These are phyloP conservation scores for Trichoderma endophyticum DNA, from an alignment of 2,329 filamentous ascomycete species.

Conservation along the genomic window DNA sequence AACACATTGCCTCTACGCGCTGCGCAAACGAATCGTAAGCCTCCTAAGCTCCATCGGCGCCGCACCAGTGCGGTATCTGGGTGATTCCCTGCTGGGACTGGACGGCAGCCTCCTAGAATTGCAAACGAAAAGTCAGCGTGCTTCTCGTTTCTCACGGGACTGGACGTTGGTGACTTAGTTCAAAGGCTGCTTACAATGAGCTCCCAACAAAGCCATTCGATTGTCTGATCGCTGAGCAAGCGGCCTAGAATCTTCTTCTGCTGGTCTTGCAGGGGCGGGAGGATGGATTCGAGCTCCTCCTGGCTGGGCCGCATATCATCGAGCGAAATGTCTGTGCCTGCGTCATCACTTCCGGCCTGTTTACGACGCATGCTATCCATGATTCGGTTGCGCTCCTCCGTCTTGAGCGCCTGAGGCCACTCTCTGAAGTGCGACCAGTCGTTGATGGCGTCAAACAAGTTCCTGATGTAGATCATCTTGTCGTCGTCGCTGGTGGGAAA, in stretches of 20 bases:
- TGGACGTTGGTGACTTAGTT: no score
- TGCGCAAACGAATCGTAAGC: slow-evolving; percentile 26
- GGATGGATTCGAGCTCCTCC: slow-evolving; percentile 11
- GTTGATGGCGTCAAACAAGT: slow-evolving; percentile 26
- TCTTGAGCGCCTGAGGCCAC: slow-evolving; percentile 23
- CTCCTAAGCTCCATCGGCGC: slow-evolving; percentile 31
- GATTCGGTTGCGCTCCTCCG: slow-evolving; percentile 14
- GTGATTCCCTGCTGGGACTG: slow-evolving; percentile 28
- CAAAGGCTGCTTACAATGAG: slow-evolving; percentile 22
- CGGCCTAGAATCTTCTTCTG: slow-evolving; percentile 25
- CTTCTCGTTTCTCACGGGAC: not conserved
- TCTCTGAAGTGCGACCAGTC: slow-evolving; percentile 26
- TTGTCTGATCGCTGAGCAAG: slow-evolving; percentile 23
- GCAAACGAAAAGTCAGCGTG: not conserved
- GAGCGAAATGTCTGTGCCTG: not conserved
- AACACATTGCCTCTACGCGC: slow-evolving; percentile 28
- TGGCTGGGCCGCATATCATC: slow-evolving; percentile 20
- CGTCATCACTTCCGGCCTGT: not conserved
- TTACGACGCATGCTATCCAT: slow-evolving; percentile 9
- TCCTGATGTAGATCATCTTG: slow-evolving; percentile 19
- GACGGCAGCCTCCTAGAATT: slow-evolving; percentile 22
- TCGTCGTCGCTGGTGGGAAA: slow-evolving; percentile 20
- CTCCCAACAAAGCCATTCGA: slow-evolving; percentile 27
- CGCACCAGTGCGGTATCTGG: slow-evolving; percentile 27
- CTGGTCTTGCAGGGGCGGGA: slow-evolving; percentile 22